Percentiles rank a stretch among this genome's conserved stretches.
phyloP scores from a whole-genome alignment of 768 basidiomycete genomes.

The Lentinus tigrinus region DNA sequence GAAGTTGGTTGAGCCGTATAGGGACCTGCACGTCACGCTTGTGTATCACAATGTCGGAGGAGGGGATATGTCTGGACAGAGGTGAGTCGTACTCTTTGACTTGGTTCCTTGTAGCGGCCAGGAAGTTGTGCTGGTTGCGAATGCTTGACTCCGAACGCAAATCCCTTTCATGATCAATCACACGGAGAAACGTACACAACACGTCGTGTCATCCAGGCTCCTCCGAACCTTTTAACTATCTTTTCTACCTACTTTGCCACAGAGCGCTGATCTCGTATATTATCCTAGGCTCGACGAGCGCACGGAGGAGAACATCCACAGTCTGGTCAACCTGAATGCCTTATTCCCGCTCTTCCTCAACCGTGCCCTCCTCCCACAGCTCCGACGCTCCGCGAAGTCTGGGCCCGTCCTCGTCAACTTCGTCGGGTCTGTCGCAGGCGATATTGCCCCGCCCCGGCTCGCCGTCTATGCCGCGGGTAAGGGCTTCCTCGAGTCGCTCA shows the following conservation, averaged over 20 bases:
- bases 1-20: constrained; percentile 18
- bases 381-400: constrained; percentile 19
- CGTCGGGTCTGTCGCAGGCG: constrained; percentile 24
- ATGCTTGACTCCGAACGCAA: too few relatives aligned
- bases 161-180: too few relatives aligned
- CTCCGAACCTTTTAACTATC: neutral
- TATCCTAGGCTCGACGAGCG: constrained; percentile 22
- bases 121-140: too few relatives aligned
- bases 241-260: neutral
- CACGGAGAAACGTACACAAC: too few relatives aligned
- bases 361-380: constrained; percentile 27
- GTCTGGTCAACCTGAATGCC: constrained; percentile 19
- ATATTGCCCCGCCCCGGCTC: constrained; percentile 23
- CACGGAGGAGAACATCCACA: constrained; percentile 16
- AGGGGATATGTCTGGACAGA: constrained; percentile 1
- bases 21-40: constrained; percentile 28
- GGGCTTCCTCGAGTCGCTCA: constrained; percentile 24
- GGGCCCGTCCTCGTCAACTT: constrained; percentile 26
- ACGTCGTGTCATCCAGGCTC: too few relatives aligned
- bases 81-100: constrained; percentile 15
- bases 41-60: constrained; percentile 29
- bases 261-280: neutral
- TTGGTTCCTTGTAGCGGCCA: too few relatives aligned
- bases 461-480: constrained; percentile 24
- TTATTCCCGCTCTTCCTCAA: constrained; percentile 28